A percentile compares a stretch with the other conserved stretches of the same genome.
phyloP scores from a whole-genome alignment of 2,329 filamentous ascomycete genomes.

The Macrophomina tecta region DNA sequence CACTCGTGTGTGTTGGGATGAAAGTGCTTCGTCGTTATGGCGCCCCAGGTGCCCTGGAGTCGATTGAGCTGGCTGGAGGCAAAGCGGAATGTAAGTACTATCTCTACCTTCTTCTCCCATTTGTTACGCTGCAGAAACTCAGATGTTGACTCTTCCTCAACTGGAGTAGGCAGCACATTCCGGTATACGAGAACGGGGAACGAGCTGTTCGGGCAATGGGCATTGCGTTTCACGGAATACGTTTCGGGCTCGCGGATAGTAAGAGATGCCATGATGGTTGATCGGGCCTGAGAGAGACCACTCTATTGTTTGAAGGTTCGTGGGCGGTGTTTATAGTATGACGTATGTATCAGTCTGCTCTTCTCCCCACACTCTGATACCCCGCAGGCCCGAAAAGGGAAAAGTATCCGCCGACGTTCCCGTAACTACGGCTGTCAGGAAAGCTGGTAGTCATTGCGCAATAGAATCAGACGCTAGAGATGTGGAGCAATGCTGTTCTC shows the following conservation, averaged over 20 bases:
- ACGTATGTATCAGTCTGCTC: too few species aligned
- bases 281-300: too few species aligned
- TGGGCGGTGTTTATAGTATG: too few species aligned
- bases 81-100: neutral
- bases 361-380: too few species aligned
- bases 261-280: neutral
- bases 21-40: slow-evolving; percentile 38
- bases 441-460: too few species aligned
- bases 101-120: slow-evolving; percentile 41
- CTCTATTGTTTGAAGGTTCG: too few species aligned
- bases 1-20: slow-evolving; percentile 48
- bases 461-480: too few species aligned
- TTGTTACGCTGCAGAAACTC: slow-evolving; percentile 40
- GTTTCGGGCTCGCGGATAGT: slow-evolving; percentile 25
- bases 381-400: too few species aligned
- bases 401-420: too few species aligned
- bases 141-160: slow-evolving; percentile 34
- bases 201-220: slow-evolving; percentile 39
- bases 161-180: slow-evolving; percentile 38
- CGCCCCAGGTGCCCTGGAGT: slow-evolving; percentile 36
- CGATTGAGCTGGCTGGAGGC: neutral
- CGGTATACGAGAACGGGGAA: slow-evolving; percentile 47
- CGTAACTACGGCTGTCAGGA: too few species aligned
- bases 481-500: too few species aligned
- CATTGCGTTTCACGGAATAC: slow-evolving; percentile 19